A percentile compares a stretch with the other conserved stretches of the same genome.
These are phyloP conservation scores for Silybum marianum DNA, from an alignment of 129 eudicot genomes.

Conservation along the genomic window DNA sequence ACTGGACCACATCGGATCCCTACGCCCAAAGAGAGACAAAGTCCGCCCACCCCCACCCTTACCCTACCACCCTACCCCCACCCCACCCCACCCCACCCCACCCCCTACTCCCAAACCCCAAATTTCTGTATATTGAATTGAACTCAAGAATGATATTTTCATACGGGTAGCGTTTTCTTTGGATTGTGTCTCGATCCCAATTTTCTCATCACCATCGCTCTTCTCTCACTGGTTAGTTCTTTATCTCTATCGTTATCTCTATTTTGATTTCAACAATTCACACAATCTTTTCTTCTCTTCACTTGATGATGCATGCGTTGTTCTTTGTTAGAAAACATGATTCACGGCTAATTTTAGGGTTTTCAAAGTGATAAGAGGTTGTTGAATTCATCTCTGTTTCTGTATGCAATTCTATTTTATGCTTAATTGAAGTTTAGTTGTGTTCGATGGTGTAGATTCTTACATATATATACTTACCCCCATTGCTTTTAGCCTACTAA, in stretches of 20 bases:
- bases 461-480: neutral
- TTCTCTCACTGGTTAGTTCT: slow-evolving; percentile 24
- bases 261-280: neutral
- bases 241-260: slow-evolving; percentile 1
- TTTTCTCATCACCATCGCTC: slow-evolving; percentile 13
- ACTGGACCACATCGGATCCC: slow-evolving; percentile 31
- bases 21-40: slow-evolving; percentile 28
- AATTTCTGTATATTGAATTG: slow-evolving; percentile 3
- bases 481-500: neutral
- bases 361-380: neutral
- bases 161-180: neutral
- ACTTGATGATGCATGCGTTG: slow-evolving; percentile 19
- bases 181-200: slow-evolving; percentile 17
- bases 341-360: slow-evolving; percentile 19
- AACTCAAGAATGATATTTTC: neutral
- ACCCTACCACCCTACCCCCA: neutral
- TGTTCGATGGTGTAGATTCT: neutral
- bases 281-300: neutral
- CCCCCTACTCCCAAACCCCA: neutral
- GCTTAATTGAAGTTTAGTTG: slow-evolving; percentile 2
- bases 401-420: slow-evolving; percentile 1
- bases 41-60: slow-evolving; percentile 17
- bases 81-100: slow-evolving; percentile 1
- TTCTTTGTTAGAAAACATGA: neutral
- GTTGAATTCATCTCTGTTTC: neutral